Conservation (phyloP, 2,329 filamentous ascomycete genomes). For the Diaporthe velutina region DNA sequence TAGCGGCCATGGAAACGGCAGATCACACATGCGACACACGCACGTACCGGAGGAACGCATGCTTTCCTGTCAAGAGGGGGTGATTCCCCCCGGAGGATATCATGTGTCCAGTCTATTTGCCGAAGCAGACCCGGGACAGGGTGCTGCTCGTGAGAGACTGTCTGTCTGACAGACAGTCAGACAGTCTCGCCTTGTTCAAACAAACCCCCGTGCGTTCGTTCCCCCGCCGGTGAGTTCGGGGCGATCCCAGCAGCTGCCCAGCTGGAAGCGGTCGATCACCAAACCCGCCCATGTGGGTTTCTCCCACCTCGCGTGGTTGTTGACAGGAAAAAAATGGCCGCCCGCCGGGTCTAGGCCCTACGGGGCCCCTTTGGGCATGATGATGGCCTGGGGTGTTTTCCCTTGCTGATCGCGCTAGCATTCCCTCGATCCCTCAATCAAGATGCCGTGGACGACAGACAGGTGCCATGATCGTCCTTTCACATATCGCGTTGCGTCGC, state of each 20-base stretch:
- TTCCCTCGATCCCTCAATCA: not conserved
- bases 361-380: not conserved
- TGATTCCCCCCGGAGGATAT: not conserved
- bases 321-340: not conserved
- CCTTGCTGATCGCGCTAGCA: slow-evolving; percentile 5
- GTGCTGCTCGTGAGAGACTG: too few species aligned
- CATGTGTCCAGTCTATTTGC: not conserved
- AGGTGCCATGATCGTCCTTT: not conserved
- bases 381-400: not conserved
- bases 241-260: too few species aligned
- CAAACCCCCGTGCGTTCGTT: not conserved
- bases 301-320: not conserved
- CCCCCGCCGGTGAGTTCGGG: not conserved
- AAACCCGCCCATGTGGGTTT: not conserved
- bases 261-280: not conserved
- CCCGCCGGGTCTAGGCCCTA: not conserved
- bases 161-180: too few species aligned
- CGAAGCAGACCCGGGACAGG: not conserved
- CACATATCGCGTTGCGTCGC: not conserved
- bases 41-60: not conserved
- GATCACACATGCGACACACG: slow-evolving; percentile 8
- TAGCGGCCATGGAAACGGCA: not conserved
- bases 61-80: not conserved
- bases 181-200: not conserved
- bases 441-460: not conserved